These are phyloP conservation scores for Reticulascus tulasneorum DNA, from an alignment of 2,329 filamentous ascomycete genomes.

Conservation along the genomic window DNA sequence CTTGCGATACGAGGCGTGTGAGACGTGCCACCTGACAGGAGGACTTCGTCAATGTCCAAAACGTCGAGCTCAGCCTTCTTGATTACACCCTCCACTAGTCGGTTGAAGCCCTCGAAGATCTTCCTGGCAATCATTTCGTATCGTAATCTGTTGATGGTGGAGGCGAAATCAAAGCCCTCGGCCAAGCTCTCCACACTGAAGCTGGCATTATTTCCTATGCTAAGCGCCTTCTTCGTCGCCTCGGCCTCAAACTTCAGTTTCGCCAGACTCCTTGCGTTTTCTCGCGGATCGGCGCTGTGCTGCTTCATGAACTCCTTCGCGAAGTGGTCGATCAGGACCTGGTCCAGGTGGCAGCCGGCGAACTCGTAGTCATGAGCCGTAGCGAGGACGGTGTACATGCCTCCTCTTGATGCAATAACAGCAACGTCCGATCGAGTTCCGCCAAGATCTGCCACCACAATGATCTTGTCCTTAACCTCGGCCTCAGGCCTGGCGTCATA, in stretches of 20 bases:
- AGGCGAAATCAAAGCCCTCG: slow-evolving; percentile 85
- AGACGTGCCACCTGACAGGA: slow-evolving; percentile 85
- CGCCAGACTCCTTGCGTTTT: slow-evolving; percentile 75
- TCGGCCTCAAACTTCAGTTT: slow-evolving; percentile 93
- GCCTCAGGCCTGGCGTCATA: slow-evolving; percentile 84
- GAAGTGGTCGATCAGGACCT: slow-evolving; percentile 91
- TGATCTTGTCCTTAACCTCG: slow-evolving; percentile 74
- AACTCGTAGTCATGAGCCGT: slow-evolving; percentile 96
- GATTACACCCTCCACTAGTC: slow-evolving; percentile 77
- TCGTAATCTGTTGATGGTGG: slow-evolving; percentile 86
- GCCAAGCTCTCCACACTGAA: slow-evolving; percentile 91
- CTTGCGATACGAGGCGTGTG: slow-evolving; percentile 91
- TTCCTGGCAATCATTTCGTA: slow-evolving; percentile 88
- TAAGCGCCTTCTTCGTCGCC: slow-evolving; percentile 86
- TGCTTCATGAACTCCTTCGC: slow-evolving; percentile 99
- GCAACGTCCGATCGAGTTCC: slow-evolving; percentile 90
- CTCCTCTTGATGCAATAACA: slow-evolving; percentile 84
- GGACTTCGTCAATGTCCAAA: slow-evolving; percentile 90
- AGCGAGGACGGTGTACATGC: slow-evolving; percentile 93
- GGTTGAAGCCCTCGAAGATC: slow-evolving; percentile 83
- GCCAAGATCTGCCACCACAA: slow-evolving; percentile 89
- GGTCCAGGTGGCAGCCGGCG: slow-evolving; percentile 79
- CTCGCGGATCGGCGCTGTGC: slow-evolving; percentile 82
- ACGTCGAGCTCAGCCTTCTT: slow-evolving; percentile 91
- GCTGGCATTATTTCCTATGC: slow-evolving; percentile 79